Base-by-base conservation (phyloP, 352 stramenopile species). In the Phytophthora constricta region DNA sequence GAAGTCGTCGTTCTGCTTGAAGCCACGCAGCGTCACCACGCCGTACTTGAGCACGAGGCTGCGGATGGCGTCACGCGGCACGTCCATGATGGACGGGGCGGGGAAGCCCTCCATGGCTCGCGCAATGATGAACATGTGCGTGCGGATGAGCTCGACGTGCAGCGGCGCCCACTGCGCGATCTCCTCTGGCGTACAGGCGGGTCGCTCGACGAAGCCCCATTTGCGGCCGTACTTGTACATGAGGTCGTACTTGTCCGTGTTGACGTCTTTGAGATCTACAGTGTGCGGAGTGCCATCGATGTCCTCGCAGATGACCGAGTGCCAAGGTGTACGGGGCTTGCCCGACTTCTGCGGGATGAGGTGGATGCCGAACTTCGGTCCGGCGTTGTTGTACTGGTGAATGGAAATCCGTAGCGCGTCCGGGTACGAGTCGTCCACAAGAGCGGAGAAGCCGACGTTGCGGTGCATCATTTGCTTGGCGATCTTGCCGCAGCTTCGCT, bases 1-100 rank as follows among this genome's bases (percentile, higher is more conserved):
- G 17, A 68, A 68, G 51, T 62, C 60, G 51, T 68, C 60, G 51
- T 68, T 51, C 43, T 68, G 60, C 60, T 68, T 68, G 60, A 68
- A 68, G 11, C 60, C 60, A 17, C 60, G 42, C 31, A 68, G 51
- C 45, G 60, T 62, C 51, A 68, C 45, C 31, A 57, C 31, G 19
- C 60, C 45, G 43, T 68, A 68, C 42, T 62, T 68, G 31, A 62
- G 60, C 25, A 68, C 51, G 33, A 68, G 51, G 23, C 43, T 61
- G 14, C 60, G 51, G 26, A 68, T 62, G 60, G 48, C 60, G 4
- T 68, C 60, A n/a, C 43, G 60, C 17, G 60, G 43, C 20, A 68
- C 51, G 33, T 68, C 51, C 60, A 62, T 62, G 51, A 68, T 48
- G 33, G 51, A 62, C 3, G 60, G 60, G 9, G 51, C 60, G 16